A percentile compares a stretch with the other conserved stretches of the same genome.
Evolutionary conservation across 352 stramenopile species (phyloP).

Genomic region (Halophytophthora polymorphica): DNA sequence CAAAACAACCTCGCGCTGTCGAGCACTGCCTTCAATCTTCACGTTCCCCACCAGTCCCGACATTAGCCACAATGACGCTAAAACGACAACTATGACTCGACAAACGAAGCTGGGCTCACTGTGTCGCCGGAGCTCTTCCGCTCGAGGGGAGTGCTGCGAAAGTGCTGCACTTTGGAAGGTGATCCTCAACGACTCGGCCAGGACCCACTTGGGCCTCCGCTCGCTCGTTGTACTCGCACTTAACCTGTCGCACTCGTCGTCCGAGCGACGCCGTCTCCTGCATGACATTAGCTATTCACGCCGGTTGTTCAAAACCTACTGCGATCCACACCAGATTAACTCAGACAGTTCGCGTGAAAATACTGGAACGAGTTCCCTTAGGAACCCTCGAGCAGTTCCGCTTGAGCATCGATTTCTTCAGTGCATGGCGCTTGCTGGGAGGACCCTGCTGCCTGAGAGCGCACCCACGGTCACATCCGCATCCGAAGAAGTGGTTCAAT

Average conservation of each 20-base stretch:
- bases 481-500: too few species aligned
- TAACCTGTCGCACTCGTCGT: constrained; percentile 29
- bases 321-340: neutral
- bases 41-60: constrained; percentile 17
- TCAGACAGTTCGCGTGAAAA: neutral
- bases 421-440: too few species aligned
- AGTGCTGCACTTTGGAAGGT: constrained; percentile 17
- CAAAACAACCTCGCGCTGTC: constrained; percentile 1
- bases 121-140: constrained; percentile 1
- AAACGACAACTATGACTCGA: neutral
- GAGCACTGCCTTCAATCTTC: constrained; percentile 40
- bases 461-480: too few species aligned
- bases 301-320: constrained; percentile 1
- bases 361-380: too few species aligned
- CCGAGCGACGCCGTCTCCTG: constrained; percentile 29
- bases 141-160: constrained; percentile 1
- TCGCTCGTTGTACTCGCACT: constrained; percentile 28
- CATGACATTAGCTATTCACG: constrained; percentile 4
- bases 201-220: constrained; percentile 35
- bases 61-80: neutral
- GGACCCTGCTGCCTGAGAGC: too few species aligned
- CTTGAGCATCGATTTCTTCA: too few species aligned
- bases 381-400: too few species aligned
- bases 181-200: constrained; percentile 8
- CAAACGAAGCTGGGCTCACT: constrained; percentile 7